Percentiles rank a stretch among this genome's conserved stretches.
Evolutionary conservation across 108 stramenopile genomes (phyloP).

Genomic region (Cylindrotheca closterium): DNA sequence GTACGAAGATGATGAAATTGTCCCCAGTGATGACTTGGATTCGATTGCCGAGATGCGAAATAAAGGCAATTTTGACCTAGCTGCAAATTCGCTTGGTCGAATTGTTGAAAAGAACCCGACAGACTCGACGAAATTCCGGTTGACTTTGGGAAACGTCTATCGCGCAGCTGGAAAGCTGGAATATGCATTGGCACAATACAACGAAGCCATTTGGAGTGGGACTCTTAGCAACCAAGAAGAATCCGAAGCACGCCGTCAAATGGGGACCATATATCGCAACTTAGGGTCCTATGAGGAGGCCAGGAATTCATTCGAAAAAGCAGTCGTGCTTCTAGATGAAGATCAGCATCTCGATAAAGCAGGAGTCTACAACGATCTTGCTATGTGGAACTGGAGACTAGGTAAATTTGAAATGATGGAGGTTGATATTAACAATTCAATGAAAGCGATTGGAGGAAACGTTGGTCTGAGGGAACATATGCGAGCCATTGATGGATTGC

Average conservation of each 20-base stretch:
- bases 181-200: background rate
- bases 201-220: background rate
- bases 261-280: background rate
- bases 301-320: background rate
- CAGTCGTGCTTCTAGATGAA: background rate
- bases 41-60: background rate
- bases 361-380: background rate
- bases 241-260: constrained; percentile 1
- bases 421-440: background rate
- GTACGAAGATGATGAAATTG: background rate
- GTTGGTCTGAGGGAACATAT: background rate
- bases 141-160: background rate
- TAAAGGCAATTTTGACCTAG: background rate
- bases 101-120: background rate
- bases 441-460: background rate
- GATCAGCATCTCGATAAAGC: background rate
- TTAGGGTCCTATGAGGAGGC: background rate
- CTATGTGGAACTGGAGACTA: background rate
- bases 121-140: background rate
- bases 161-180: background rate
- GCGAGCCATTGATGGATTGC: background rate
- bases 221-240: background rate
- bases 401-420: background rate
- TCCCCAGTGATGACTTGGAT: background rate
- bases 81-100: background rate